These are phyloP conservation scores for Podospora conica DNA, from an alignment of 495 filamentous ascomycete genomes.

Conservation along the genomic window DNA sequence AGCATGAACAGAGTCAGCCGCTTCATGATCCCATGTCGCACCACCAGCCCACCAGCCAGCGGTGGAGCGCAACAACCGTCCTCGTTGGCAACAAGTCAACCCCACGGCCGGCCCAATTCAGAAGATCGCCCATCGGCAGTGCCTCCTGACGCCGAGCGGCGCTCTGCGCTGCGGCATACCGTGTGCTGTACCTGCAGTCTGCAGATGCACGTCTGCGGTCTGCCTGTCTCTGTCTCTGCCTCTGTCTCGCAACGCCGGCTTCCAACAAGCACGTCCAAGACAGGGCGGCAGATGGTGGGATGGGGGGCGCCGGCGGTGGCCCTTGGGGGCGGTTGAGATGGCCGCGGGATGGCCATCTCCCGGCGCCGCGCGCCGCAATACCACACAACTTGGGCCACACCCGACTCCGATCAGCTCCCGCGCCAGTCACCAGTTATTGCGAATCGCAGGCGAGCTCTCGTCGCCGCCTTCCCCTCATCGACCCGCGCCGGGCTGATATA, in stretches of 20 bases:
- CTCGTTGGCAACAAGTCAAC: not conserved
- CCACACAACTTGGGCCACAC: not conserved
- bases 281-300: not conserved
- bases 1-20: not conserved
- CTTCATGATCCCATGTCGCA: not conserved
- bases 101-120: not conserved
- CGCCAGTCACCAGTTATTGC: not conserved
- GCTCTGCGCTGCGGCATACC: not conserved
- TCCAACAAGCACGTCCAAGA: no score
- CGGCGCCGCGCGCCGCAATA: not conserved
- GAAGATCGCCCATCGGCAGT: not conserved
- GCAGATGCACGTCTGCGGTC: not conserved
- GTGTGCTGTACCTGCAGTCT: not conserved
- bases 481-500: not conserved
- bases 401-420: not conserved
- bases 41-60: not conserved
- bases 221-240: not conserved
- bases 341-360: not conserved
- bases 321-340: not conserved
- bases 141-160: not conserved
- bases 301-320: not conserved
- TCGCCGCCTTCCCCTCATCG: not conserved
- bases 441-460: not conserved
- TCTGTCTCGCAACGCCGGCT: not conserved
- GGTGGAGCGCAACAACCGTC: not conserved